Base-by-base conservation (phyloP, 495 filamentous ascomycete species). In the Arthonia radiata region DNA sequence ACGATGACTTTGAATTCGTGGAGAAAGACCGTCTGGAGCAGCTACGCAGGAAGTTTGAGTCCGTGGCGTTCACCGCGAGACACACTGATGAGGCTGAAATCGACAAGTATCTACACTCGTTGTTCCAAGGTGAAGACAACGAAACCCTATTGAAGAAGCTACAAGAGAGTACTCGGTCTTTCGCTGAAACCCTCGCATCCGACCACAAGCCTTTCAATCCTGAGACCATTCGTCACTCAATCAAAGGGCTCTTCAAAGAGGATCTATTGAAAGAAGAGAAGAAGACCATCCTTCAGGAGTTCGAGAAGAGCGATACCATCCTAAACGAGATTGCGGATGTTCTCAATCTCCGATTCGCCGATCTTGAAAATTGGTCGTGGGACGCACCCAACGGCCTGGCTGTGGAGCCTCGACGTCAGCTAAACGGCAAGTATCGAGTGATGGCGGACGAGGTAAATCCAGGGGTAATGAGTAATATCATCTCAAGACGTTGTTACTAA, bases 201-300 rank as follows among this genome's bases (percentile, higher is more conserved):
- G n/a, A n/a, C n/a, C n/a, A n/a, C n/a, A n/a, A n/a, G n/a, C n/a
- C n/a, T n/a, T 58, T 61, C 34, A 48, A 50, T 26, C 40, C 42
- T 5, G 33, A 35, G 1, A 43, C 47, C 0, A 46, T 71, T 4
- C 26, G 46, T 13, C 65, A 55, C 57, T 48, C 54, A 4, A 36
- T 39, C 15, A 26, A 25, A 5, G 33, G 36, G 13, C 18, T 39
- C 6, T 23, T 39, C 10, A 12, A 18, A 3, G 24, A 30, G 9
- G 17, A 18, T 3, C 50, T 31, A 3, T 24, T 36, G 12, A 34
- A 24, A 11, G 24, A 33, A 4, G 27, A 36, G 17, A 31, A 23
- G 11, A 36, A 22, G 21, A 17, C 21, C 15, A 31, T 19, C 1
- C 37, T 39, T 11, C 23, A 36, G 26, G 25, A 21, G 5, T 39